These are phyloP conservation scores for Paecilomyces sp. DNA, from an alignment of 2,329 filamentous ascomycete genomes.

Conservation along the genomic window DNA sequence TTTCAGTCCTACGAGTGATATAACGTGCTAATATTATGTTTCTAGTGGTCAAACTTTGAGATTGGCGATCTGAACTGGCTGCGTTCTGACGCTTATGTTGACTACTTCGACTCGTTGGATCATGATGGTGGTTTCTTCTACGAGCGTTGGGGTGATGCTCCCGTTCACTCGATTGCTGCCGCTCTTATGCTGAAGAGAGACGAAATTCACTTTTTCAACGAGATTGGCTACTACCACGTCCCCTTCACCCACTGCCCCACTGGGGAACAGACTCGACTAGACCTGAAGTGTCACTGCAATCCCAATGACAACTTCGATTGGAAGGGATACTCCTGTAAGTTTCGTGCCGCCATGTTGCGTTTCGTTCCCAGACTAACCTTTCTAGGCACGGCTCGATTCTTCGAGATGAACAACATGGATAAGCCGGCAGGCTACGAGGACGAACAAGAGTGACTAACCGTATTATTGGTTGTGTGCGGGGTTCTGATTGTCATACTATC, in stretches of 20 bases:
- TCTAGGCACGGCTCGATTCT: constrained; percentile 78
- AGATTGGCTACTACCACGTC: constrained; percentile 96
- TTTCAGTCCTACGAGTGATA: neutral
- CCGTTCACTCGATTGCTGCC: constrained; percentile 95
- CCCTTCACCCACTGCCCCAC: constrained; percentile 98
- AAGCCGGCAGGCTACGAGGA: constrained; percentile 83
- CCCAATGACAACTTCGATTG: constrained; percentile 98
- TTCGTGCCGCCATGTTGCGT: constrained; percentile 26
- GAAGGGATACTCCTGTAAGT: constrained; percentile 95
- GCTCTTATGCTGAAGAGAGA: constrained; percentile 81
- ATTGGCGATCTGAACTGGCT: constrained; percentile 93
- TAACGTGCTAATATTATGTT: neutral
- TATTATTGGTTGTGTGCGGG: constrained; percentile 12
- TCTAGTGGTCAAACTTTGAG: constrained; percentile 97
- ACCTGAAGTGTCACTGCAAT: constrained; percentile 90
- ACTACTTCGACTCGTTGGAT: constrained; percentile 87
- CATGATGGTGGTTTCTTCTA: constrained; percentile 96
- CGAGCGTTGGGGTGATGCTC: constrained; percentile 95
- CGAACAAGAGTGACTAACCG: constrained; percentile 46
- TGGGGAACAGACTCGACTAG: constrained; percentile 71
- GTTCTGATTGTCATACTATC: constrained; percentile 11
- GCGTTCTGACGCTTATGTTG: constrained; percentile 76
- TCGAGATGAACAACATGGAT: constrained; percentile 69
- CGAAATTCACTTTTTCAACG: constrained; percentile 97
- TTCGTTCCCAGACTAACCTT: constrained; percentile 5